These are phyloP conservation scores for Microcos paniculata DNA, from an alignment of 345 rosid species.

Conservation along the genomic window DNA sequence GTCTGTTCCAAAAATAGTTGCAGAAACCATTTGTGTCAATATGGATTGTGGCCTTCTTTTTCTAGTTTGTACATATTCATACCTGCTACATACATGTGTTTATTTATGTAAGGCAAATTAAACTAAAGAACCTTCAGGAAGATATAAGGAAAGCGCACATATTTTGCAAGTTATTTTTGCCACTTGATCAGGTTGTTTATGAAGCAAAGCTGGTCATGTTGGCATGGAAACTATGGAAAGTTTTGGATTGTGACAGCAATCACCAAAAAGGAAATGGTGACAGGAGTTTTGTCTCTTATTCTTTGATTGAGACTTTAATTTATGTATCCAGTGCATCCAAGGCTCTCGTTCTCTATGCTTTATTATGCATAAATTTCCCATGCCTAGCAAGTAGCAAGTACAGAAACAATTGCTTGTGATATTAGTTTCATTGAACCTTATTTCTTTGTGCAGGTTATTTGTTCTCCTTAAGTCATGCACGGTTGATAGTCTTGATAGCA, in stretches of 20 bases:
- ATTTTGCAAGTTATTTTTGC: not conserved
- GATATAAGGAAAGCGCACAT: not conserved
- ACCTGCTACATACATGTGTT: not conserved
- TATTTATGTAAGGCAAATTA: not conserved
- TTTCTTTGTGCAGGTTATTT: slow-evolving; percentile 65
- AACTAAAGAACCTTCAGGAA: not conserved
- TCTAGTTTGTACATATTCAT: not conserved
- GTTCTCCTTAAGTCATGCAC: slow-evolving; percentile 89
- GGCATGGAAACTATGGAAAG: not conserved
- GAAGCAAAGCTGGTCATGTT: slow-evolving; percentile 3
- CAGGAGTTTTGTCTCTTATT: not conserved
- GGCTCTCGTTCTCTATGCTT: not conserved
- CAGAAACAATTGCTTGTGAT: not conserved
- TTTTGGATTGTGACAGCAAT: not conserved
- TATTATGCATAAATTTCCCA: not conserved
- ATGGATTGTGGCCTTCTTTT: not conserved
- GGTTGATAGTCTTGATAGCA: slow-evolving; percentile 78
- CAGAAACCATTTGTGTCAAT: not conserved
- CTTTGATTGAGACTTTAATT: not conserved
- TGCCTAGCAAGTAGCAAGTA: not conserved
- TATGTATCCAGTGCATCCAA: not conserved
- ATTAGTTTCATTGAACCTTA: not conserved
- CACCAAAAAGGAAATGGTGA: not conserved
- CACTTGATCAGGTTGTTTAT: not conserved
- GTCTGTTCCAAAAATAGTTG: not conserved